These are phyloP conservation scores for Mucor mucedo DNA, from an alignment of 371 early-diverging fungal species.

Conservation along the genomic window DNA sequence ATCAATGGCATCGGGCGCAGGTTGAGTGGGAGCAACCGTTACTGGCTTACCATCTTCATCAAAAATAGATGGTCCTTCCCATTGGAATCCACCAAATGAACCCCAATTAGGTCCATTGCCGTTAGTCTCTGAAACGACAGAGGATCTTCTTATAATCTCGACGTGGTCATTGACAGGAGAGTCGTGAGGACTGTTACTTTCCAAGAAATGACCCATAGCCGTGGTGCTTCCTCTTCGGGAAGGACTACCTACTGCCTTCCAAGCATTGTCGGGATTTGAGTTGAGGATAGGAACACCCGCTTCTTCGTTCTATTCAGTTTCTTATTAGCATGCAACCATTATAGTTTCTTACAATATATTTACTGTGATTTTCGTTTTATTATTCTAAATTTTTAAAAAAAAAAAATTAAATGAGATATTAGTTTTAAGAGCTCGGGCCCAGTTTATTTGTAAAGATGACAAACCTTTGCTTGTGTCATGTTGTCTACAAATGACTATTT, in stretches of 20 bases:
- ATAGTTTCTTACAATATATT: no score
- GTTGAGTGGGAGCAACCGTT: constrained; percentile 5
- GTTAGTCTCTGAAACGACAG: constrained; percentile 21
- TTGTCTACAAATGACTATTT: no score
- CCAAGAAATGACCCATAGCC: neutral
- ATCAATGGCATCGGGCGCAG: constrained; percentile 15
- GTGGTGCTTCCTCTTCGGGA: constrained; percentile 38
- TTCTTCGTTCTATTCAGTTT: constrained; percentile 6
- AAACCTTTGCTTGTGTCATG: no score
- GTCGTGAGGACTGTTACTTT: constrained; percentile 20
- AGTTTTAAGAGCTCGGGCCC: no score
- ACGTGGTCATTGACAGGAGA: constrained; percentile 23
- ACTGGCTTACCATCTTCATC: constrained; percentile 33
- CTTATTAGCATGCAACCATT: no score
- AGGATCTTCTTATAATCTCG: constrained; percentile 20
- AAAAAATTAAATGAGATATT: no score
- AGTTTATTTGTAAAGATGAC: no score
- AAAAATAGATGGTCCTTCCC: constrained; percentile 49
- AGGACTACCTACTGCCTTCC: constrained; percentile 42
- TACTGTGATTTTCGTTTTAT: no score
- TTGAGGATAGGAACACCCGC: constrained; percentile 15
- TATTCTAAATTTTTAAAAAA: no score
- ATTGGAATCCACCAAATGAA: constrained; percentile 52
- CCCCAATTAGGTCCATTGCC: constrained; percentile 30
- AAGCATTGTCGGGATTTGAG: constrained; percentile 31